Evolutionary conservation across 1,139 yeast species (phyloP), one percentile per base, ranked within the genome.

Genomic region (Kodamaea suecica): DNA sequence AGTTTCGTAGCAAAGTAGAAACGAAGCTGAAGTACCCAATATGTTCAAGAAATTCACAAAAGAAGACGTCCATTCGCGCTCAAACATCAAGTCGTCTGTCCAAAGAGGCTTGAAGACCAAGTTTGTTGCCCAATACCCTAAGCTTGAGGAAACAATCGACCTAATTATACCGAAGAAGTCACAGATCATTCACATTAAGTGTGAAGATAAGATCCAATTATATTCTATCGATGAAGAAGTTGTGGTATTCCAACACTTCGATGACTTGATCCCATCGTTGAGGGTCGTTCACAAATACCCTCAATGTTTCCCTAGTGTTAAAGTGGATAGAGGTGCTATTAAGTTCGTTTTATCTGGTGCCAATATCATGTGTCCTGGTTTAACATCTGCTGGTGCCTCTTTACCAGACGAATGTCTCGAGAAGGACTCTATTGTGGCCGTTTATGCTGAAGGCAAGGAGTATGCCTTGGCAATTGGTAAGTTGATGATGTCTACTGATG

Each of bases 361-460:
- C 23, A 88, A 88, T 54, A 84, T 90, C 50, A 90, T 88, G 97
- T 90, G 97, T 63, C 97, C 97, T 4, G 98, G 98, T 17, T 71
- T 90, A 45, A 90, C 97, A 0, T 85, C 95, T 13, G 73, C 85
- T 7, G 97, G 97, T 29, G 97, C 95, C 19, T 61, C 67, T 39
- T 67, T 90, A 42, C 97, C 97, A 10, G 92, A 82, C 19, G 78
- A 72, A 38, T 73, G 78, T 21, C 61, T 73, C 51, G 80, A 78
- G 34, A 70, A 76, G 49, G 95, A 76, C 38, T 71, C 80, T 15
- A 73, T 86, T 27, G 96, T 90, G 23, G 74, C 86, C 6, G 76
- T 90, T 25, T 84, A 82, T 54, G 97, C 97, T 29, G 97, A 90
- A 61, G 96, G 96, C 38, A 90, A 90, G 53, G 95, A 87, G 48